Conservation (phyloP, 768 basidiomycete species). For the Suillus luteus region DNA sequence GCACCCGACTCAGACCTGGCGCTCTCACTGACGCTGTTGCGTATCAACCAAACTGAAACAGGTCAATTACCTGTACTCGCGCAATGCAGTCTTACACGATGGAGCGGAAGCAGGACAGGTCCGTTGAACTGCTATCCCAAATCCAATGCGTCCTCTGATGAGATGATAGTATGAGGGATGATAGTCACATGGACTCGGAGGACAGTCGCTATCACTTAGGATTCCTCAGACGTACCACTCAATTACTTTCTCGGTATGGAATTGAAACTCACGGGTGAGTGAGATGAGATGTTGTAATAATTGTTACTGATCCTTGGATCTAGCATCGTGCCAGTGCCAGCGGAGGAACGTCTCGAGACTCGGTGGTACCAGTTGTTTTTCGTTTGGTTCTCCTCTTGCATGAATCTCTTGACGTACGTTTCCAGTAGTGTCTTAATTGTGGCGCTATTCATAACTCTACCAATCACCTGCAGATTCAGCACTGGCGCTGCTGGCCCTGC, state of each 20-base stretch:
- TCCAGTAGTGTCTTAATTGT: not conserved
- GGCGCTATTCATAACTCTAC: not conserved
- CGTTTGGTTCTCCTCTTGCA: not conserved
- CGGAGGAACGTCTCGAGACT: not conserved
- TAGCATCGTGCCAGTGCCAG: not conserved
- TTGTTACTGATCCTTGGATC: not conserved
- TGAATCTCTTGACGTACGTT: not conserved
- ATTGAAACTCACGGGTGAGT: not conserved
- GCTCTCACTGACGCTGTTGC: not conserved
- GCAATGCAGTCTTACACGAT: not conserved
- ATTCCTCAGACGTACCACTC: not conserved
- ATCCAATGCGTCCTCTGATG: not conserved
- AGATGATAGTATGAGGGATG: not conserved
- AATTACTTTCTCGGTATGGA: not conserved
- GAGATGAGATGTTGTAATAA: not conserved
- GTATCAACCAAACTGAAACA: not conserved
- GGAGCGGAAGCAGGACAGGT: not conserved
- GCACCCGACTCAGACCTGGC: not conserved
- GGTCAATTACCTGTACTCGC: not conserved
- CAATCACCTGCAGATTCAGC: not conserved
- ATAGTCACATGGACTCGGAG: slow-evolving; percentile 30
- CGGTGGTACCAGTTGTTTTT: not conserved
- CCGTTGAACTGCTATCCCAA: not conserved
- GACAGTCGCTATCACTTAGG: not conserved
- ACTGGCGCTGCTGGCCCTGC: not conserved